A percentile compares a stretch with the other conserved stretches of the same genome.
These are phyloP conservation scores for Trametes villosa DNA, from an alignment of 768 basidiomycete species.

Conservation along the genomic window DNA sequence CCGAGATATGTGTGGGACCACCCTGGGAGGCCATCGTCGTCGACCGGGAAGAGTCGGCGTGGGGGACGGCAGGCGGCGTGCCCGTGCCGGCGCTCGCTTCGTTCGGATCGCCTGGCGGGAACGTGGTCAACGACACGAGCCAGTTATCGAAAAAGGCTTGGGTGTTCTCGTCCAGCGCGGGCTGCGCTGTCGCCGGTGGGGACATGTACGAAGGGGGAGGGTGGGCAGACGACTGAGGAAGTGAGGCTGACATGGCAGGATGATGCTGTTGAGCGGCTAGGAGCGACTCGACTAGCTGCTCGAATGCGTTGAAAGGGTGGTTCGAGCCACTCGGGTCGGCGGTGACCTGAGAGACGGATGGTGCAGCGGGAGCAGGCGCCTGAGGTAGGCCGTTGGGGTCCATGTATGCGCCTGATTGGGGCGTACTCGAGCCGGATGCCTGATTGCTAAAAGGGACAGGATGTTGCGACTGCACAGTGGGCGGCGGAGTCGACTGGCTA, in stretches of 20 bases:
- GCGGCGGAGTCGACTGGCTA: not conserved
- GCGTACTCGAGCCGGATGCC: not conserved
- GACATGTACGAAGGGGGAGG: not conserved
- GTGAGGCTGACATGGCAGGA: constrained; percentile 13
- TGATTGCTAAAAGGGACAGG: constrained; percentile 2
- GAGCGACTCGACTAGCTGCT: constrained; percentile 46
- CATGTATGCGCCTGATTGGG: not conserved
- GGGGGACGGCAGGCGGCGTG: not conserved
- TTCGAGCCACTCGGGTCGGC: not conserved
- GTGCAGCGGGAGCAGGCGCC: not conserved
- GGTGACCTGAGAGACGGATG: constrained; percentile 5
- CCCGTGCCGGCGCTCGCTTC: constrained; percentile 7
- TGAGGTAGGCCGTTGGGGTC: not conserved
- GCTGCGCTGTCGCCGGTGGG: not conserved
- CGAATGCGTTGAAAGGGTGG: constrained; percentile 34
- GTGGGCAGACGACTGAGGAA: not conserved
- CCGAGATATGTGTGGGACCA: constrained; percentile 6
- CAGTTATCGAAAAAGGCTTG: constrained; percentile 31
- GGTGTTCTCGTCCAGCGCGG: constrained; percentile 10
- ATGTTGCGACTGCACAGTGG: not conserved
- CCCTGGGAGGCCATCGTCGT: not conserved
- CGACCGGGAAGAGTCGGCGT: not conserved
- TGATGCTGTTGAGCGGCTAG: constrained; percentile 34
- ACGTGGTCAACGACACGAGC: constrained; percentile 28
- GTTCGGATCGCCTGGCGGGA: constrained; percentile 29